These are phyloP conservation scores for Friedmanniomyces endolithicus DNA, from an alignment of 495 filamentous ascomycete species.

Conservation along the genomic window DNA sequence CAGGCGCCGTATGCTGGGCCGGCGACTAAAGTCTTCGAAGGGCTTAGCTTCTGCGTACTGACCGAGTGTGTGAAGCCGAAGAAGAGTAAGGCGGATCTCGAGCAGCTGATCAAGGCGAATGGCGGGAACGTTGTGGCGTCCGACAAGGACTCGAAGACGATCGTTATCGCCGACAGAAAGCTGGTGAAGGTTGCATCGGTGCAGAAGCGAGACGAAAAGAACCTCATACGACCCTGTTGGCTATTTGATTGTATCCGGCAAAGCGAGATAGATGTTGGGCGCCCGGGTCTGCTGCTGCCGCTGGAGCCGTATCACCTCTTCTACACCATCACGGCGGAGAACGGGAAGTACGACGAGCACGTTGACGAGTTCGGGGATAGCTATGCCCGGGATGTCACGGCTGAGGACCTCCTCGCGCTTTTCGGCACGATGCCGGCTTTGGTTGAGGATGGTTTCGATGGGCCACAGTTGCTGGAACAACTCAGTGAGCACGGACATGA, in stretches of 20 bases:
- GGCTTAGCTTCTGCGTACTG: conserved; percentile 66
- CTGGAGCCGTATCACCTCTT: conserved; percentile 58
- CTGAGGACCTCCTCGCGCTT: conserved; percentile 51
- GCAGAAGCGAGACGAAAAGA: conserved; percentile 51
- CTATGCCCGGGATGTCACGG: conserved; percentile 57
- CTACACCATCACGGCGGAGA: conserved; percentile 36
- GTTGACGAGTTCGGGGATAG: conserved; percentile 74
- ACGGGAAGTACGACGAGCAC: conserved; percentile 37
- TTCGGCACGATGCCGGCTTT: conserved; percentile 36
- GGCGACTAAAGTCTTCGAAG: conserved; percentile 53
- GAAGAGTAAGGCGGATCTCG: conserved; percentile 67
- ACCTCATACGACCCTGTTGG: conserved; percentile 74
- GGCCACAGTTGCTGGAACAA: conserved; percentile 32
- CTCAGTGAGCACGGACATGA: conserved; percentile 46
- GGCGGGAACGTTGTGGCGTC: conserved; percentile 76
- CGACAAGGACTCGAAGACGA: conserved; percentile 45
- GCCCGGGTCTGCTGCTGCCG: conserved; percentile 49
- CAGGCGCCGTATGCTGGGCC: conserved; percentile 43
- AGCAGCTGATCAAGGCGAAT: conserved; percentile 73
- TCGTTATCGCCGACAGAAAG: conserved; percentile 68
- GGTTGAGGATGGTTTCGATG: conserved; percentile 23
- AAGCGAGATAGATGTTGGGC: conserved; percentile 46
- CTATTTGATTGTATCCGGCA: conserved; percentile 68
- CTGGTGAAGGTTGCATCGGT: conserved; percentile 78
- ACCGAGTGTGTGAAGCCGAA: conserved; percentile 44